Conservation (phyloP, 176 grass and related monocot genomes). For the Poa pratensis region DNA sequence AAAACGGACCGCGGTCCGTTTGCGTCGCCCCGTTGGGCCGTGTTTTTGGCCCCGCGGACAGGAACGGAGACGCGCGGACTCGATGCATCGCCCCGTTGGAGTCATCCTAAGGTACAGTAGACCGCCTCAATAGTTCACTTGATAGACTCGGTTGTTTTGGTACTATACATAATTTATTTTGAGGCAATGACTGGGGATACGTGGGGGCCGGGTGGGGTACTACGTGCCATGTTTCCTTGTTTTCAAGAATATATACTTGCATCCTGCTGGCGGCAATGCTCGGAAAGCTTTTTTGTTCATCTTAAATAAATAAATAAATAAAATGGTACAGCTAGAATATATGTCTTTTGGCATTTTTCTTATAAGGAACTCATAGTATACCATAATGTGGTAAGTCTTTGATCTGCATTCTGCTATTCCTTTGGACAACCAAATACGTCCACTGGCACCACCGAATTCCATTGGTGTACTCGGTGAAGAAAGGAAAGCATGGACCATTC, state of each 20-base stretch:
- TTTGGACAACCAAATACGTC: neutral
- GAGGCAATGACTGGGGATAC: neutral
- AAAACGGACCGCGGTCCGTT: no score
- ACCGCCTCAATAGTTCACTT: neutral
- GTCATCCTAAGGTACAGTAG: slow-evolving; percentile 25
- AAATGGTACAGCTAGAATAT: neutral
- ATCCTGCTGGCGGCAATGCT: neutral
- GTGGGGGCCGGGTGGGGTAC: neutral
- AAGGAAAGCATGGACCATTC: slow-evolving; percentile 29
- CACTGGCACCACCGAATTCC: slow-evolving; percentile 31
- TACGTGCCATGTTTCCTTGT: neutral
- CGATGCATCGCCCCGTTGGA: no score
- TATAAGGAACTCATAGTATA: neutral
- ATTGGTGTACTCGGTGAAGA: slow-evolving; percentile 11
- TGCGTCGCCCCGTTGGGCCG: no score
- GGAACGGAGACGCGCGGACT: no score
- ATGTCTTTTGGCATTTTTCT: neutral
- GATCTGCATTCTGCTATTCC: neutral
- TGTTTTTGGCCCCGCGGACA: no score
- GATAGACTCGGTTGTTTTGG: neutral
- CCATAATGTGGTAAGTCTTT: slow-evolving; percentile 19
- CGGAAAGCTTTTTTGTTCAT: neutral
- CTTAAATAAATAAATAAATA: slow-evolving; percentile 18
- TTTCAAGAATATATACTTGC: slow-evolving; percentile 19
- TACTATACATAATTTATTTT: neutral